phyloP scores from a whole-genome alignment of 345 rosid genomes.

The Syzygium aromaticum region DNA sequence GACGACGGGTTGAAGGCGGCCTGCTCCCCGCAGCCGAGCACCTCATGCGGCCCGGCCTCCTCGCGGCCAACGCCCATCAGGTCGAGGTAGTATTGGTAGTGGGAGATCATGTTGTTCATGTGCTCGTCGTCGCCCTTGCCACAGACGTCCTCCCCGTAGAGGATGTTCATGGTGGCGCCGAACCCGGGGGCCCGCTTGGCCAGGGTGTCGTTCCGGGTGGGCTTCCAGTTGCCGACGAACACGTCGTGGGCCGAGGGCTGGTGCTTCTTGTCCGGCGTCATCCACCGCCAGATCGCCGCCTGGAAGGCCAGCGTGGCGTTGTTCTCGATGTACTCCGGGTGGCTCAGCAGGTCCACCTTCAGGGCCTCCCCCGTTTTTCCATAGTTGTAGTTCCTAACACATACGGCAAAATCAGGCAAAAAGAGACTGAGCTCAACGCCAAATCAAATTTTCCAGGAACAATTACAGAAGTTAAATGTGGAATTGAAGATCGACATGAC shows the following conservation, averaged over 20 bases:
- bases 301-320: slow-evolving; percentile 79
- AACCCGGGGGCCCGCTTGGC: slow-evolving; percentile 67
- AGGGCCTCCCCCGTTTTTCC: slow-evolving; percentile 69
- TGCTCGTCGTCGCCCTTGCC: slow-evolving; percentile 58
- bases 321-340: slow-evolving; percentile 68
- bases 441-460: not conserved
- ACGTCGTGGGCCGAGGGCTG: slow-evolving; percentile 73
- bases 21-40: slow-evolving; percentile 66
- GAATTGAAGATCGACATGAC: not conserved
- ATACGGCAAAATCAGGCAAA: not conserved
- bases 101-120: slow-evolving; percentile 69
- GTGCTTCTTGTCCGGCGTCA: slow-evolving; percentile 75
- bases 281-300: slow-evolving; percentile 81
- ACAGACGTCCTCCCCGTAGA: slow-evolving; percentile 66
- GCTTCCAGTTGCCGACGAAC: slow-evolving; percentile 78
- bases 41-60: slow-evolving; percentile 81
- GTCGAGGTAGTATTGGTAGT: slow-evolving; percentile 69
- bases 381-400: slow-evolving; percentile 73
- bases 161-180: slow-evolving; percentile 71
- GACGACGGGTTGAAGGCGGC: slow-evolving; percentile 39
- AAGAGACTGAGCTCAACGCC: not conserved
- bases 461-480: not conserved
- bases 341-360: slow-evolving; percentile 51
- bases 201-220: slow-evolving; percentile 69
- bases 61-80: slow-evolving; percentile 81